A percentile compares a stretch with the other conserved stretches of the same genome.
Conservation (phyloP, 345 rosid species). For the Rhodamnia argentea region DNA sequence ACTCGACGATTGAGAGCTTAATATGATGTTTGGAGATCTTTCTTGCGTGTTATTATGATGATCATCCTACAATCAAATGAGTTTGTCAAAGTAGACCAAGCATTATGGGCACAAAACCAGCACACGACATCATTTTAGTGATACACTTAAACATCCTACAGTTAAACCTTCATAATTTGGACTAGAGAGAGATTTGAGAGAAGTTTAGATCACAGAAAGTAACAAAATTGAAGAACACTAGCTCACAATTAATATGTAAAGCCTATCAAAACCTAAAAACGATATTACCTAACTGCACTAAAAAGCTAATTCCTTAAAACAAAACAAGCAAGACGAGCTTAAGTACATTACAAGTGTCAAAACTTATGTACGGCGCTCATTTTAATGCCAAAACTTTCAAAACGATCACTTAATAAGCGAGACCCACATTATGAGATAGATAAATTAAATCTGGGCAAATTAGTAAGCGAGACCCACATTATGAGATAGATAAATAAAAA, state of each 20-base stretch:
- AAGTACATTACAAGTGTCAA: no score
- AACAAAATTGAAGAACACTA: background rate
- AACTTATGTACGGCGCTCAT: no score
- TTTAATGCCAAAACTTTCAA: no score
- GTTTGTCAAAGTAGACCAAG: background rate
- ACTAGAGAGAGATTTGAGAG: background rate
- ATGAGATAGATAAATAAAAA: no score
- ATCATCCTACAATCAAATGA: background rate
- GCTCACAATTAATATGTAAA: background rate
- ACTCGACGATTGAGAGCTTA: no score
- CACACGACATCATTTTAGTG: background rate
- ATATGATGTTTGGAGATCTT: background rate
- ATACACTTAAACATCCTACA: background rate
- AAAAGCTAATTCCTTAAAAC: background rate
- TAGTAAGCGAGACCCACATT: no score
- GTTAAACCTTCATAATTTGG: background rate
- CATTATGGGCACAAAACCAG: background rate
- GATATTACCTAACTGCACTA: background rate
- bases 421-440: no score
- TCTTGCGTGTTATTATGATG: background rate
- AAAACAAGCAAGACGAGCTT: background rate
- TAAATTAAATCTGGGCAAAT: no score
- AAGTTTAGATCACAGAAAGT: background rate
- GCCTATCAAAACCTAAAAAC: background rate
- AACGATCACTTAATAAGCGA: no score